Percentiles rank a stretch among this genome's conserved stretches.
These are phyloP conservation scores for Salpingoeca rosetta DNA, from an alignment of 78 protist genomes.

Conservation along the genomic window DNA sequence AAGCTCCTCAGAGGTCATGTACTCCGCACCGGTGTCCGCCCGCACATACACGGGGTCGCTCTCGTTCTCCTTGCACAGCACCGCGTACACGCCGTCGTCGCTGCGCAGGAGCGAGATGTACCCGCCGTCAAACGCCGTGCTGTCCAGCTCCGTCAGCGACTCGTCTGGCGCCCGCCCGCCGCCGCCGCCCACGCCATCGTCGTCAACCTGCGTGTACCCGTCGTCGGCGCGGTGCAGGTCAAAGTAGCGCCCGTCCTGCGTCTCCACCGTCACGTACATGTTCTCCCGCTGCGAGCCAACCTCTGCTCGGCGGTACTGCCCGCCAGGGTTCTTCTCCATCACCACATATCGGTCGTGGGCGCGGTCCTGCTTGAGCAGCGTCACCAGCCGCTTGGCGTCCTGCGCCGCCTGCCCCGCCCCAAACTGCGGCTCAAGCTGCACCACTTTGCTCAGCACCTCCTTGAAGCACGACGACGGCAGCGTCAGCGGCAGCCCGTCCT, in stretches of 20 bases:
- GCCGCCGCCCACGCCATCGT: too few relatives aligned
- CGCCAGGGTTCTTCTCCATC: background rate
- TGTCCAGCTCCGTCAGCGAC: background rate
- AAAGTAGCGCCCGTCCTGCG: too few relatives aligned
- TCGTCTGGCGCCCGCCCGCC: too few relatives aligned
- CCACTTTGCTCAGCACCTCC: background rate
- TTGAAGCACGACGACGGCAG: background rate
- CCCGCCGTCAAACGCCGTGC: background rate
- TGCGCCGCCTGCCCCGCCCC: too few relatives aligned
- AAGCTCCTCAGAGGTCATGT: background rate
- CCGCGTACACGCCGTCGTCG: background rate
- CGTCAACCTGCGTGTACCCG: too few relatives aligned
- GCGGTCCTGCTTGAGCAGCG: background rate
- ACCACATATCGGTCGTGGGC: background rate
- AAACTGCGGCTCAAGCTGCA: background rate
- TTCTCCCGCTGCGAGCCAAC: too few relatives aligned
- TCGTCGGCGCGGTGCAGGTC: too few relatives aligned
- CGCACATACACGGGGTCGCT: background rate
- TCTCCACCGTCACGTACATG: too few relatives aligned
- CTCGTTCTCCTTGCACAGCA: background rate
- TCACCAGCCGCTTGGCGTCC: background rate
- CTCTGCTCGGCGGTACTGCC: background rate
- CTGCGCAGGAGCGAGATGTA: background rate
- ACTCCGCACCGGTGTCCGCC: background rate
- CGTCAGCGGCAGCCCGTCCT: too few relatives aligned